Conservation (phyloP, 352 stramenopile genomes). For the Phytophthora podocarpi region DNA sequence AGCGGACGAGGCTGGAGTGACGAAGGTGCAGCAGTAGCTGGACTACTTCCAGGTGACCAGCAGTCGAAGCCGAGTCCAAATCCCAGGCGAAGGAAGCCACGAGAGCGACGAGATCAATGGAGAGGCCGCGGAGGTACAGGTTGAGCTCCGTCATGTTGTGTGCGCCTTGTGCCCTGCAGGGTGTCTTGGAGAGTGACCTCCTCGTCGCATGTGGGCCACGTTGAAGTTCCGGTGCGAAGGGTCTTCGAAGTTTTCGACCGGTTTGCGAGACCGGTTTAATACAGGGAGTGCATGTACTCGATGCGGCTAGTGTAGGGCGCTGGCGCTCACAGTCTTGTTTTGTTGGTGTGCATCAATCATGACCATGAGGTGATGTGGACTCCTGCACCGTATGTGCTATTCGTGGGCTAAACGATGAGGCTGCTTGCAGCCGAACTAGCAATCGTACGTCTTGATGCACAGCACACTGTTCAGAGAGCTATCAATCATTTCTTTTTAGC, state of each 20-base stretch:
- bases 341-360: no score
- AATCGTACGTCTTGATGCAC: no score
- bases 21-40: slow-evolving; percentile 18
- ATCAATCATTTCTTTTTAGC: no score
- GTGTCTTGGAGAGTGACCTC: slow-evolving; percentile 23
- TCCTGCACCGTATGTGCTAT: no score
- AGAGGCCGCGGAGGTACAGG: slow-evolving; percentile 8
- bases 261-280: background rate
- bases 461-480: no score
- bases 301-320: no score
- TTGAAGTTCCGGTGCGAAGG: slow-evolving; percentile 17
- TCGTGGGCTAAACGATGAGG: no score
- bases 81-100: slow-evolving; percentile 42
- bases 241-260: slow-evolving; percentile 14
- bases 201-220: slow-evolving; percentile 28
- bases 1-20: slow-evolving; percentile 8
- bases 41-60: slow-evolving; percentile 33
- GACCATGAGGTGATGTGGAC: no score
- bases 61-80: slow-evolving; percentile 29
- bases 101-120: slow-evolving; percentile 27
- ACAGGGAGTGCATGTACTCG: no score
- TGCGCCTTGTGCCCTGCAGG: background rate
- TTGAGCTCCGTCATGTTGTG: slow-evolving; percentile 28
- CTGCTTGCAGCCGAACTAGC: no score
- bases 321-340: no score